A percentile compares a stretch with the other conserved stretches of the same genome.
Conservation (phyloP, 495 filamentous ascomycete genomes). For the Choiromyces venosus region DNA sequence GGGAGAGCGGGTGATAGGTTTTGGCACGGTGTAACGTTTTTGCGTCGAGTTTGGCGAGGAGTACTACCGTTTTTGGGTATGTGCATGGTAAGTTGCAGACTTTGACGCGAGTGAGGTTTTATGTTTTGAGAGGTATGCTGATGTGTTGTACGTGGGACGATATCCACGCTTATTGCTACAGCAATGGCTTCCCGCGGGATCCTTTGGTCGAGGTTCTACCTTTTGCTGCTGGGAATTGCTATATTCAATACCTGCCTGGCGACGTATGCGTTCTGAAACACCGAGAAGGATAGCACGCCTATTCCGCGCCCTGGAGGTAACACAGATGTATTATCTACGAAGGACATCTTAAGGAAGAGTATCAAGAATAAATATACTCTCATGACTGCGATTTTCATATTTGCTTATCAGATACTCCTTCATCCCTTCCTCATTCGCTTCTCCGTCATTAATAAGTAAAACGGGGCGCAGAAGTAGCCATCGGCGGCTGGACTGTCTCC, state of each 20-base stretch:
- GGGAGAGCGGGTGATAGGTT: slow-evolving; percentile 40
- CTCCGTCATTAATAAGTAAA: neutral
- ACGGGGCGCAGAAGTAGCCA: slow-evolving; percentile 56
- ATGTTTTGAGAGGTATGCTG: slow-evolving; percentile 18
- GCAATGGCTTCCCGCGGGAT: slow-evolving; percentile 52
- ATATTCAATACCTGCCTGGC: slow-evolving; percentile 51
- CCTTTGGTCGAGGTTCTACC: slow-evolving; percentile 57
- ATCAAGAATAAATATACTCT: slow-evolving; percentile 50
- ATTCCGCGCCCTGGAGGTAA: neutral
- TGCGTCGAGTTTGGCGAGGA: slow-evolving; percentile 60
- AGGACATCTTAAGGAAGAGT: slow-evolving; percentile 7
- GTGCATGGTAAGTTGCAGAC: slow-evolving; percentile 52
- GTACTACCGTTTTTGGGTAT: slow-evolving; percentile 56
- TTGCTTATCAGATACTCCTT: slow-evolving; percentile 54
- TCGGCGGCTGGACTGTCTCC: slow-evolving; percentile 68
- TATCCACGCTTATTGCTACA: slow-evolving; percentile 67
- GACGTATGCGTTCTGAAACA: slow-evolving; percentile 55
- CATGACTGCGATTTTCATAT: slow-evolving; percentile 59
- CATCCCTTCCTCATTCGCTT: neutral
- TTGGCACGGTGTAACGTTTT: slow-evolving; percentile 73
- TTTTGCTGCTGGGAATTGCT: slow-evolving; percentile 52
- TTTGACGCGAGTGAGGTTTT: neutral
- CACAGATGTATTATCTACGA: slow-evolving; percentile 13
- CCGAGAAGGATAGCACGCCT: slow-evolving; percentile 26
- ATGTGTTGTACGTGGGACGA: slow-evolving; percentile 67